Evolutionary conservation across 108 stramenopile species (phyloP).

Genomic region (Aurantiochytrium sp.): DNA sequence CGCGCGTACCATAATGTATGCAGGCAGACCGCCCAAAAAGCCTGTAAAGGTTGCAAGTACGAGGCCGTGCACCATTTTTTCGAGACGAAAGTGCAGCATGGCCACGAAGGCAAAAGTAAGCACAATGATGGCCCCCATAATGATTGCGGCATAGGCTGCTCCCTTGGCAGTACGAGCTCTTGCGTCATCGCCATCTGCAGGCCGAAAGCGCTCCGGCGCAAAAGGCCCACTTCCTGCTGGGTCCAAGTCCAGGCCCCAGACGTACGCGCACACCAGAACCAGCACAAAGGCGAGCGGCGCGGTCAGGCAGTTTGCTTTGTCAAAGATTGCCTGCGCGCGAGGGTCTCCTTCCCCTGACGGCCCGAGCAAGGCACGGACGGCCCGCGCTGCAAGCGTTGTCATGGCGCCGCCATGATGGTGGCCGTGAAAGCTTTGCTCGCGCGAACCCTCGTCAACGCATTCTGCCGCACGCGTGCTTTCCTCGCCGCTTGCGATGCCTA

Average conservation of each 20-base stretch:
- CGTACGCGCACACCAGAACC: neutral
- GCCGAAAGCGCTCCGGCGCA: neutral
- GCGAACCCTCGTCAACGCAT: no score
- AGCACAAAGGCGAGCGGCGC: neutral
- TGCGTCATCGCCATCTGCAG: neutral
- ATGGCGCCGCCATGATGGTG: no score
- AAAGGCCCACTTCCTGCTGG: neutral
- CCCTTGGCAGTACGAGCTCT: neutral
- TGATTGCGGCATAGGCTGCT: neutral
- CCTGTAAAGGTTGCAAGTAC: neutral
- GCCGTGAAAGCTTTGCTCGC: no score
- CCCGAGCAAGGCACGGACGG: no score
- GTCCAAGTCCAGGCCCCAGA: neutral
- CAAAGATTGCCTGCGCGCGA: neutral
- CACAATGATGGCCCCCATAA: neutral
- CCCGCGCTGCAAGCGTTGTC: no score
- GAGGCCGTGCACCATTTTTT: neutral
- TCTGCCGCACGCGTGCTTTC: no score
- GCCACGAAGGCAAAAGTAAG: neutral
- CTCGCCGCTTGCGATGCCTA: no score
- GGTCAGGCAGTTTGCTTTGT: slow-evolving; percentile 6
- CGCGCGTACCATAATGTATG: neutral
- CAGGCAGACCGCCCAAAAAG: neutral
- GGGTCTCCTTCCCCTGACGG: neutral
- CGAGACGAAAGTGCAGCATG: neutral